These are phyloP conservation scores for Alternaria solani DNA, from an alignment of 2,329 filamentous ascomycete genomes.

Conservation along the genomic window DNA sequence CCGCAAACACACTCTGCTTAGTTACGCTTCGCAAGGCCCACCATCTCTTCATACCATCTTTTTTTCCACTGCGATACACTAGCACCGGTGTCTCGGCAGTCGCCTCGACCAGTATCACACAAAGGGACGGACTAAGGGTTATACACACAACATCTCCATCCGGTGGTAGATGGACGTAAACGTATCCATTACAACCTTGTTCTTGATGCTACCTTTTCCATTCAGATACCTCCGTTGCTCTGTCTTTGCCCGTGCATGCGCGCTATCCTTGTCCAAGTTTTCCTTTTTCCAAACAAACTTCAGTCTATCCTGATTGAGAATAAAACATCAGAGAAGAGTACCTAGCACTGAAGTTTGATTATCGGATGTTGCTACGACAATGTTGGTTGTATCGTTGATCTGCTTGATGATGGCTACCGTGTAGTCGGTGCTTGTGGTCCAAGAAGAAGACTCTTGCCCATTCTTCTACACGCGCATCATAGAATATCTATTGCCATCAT, in stretches of 20 bases:
- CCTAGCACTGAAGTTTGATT: not conserved
- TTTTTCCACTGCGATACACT: too few species aligned
- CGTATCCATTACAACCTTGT: too few species aligned
- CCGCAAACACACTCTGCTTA: too few species aligned
- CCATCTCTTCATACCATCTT: too few species aligned
- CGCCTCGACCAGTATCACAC: too few species aligned
- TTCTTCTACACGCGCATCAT: not conserved
- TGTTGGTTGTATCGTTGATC: too few species aligned
- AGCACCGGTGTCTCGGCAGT: too few species aligned
- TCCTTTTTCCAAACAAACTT: too few species aligned
- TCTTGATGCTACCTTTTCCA: not conserved
- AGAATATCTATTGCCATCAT: not conserved
- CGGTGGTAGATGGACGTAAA: not conserved
- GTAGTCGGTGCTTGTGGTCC: not conserved
- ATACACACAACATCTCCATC: not conserved
- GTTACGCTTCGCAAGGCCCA: too few species aligned
- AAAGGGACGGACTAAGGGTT: too few species aligned
- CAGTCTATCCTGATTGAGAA: not conserved
- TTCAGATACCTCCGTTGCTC: not conserved
- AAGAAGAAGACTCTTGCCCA: not conserved
- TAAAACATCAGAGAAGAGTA: not conserved
- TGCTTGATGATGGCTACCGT: too few species aligned
- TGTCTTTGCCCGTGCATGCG: not conserved
- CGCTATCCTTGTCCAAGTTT: not conserved
- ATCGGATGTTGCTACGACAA: not conserved